Percentiles rank a stretch among this genome's conserved stretches.
These are phyloP conservation scores for Blumeria graminis DNA, from an alignment of 2,329 filamentous ascomycete genomes.

Conservation along the genomic window DNA sequence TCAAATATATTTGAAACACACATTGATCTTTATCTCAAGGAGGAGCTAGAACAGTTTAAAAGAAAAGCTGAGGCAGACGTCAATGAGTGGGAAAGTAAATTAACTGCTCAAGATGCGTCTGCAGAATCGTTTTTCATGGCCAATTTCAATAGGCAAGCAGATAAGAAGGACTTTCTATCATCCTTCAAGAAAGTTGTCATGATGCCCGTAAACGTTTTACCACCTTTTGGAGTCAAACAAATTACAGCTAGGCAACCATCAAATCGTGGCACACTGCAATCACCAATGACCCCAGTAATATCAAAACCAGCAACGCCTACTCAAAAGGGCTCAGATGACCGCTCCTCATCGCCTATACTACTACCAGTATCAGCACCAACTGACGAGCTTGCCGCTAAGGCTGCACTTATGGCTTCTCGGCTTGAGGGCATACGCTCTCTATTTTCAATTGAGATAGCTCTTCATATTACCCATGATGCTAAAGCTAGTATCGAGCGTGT, in stretches of 20 bases:
- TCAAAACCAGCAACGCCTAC: constrained; percentile 28
- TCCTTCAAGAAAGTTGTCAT: constrained; percentile 98
- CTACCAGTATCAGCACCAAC: constrained; percentile 47
- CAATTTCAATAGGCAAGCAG: constrained; percentile 78
- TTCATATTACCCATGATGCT: constrained; percentile 69
- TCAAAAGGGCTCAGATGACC: constrained; percentile 13
- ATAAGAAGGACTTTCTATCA: constrained; percentile 86
- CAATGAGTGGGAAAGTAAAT: constrained; percentile 67
- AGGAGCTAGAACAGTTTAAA: constrained; percentile 73
- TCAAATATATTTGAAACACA: constrained; percentile 68
- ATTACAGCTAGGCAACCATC: background rate
- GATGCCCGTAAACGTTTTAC: constrained; percentile 87
- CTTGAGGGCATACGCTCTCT: constrained; percentile 85
- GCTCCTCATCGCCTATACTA: constrained; percentile 13
- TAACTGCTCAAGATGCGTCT: constrained; percentile 73
- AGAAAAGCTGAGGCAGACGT: constrained; percentile 55
- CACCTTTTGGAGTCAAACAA: constrained; percentile 26
- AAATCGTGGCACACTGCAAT: constrained; percentile 10
- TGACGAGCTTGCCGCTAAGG: constrained; percentile 82
- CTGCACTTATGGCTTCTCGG: constrained; percentile 87
- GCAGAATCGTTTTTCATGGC: constrained; percentile 91
- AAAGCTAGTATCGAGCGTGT: constrained; percentile 73
- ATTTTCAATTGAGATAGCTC: constrained; percentile 87
- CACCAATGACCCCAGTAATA: constrained; percentile 11
- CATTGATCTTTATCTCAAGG: constrained; percentile 76